Conservation (phyloP, 495 filamentous ascomycete species). For the Xylaria scruposa region DNA sequence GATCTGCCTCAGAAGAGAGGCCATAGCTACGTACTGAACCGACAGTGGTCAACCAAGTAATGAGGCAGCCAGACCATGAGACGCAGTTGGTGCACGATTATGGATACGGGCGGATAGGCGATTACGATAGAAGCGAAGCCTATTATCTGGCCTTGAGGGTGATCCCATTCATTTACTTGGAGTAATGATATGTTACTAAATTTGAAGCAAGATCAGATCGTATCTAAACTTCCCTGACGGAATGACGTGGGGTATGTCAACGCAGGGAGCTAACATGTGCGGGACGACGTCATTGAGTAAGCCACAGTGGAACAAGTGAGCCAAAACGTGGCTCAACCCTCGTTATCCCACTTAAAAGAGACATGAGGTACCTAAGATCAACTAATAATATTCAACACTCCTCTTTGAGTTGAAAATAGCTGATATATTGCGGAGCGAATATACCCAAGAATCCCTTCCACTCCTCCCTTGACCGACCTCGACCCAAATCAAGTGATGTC, state of each 20-base stretch:
- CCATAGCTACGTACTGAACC: conserved; percentile 45
- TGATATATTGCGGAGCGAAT: neutral
- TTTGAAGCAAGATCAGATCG: neutral
- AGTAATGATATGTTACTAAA: neutral
- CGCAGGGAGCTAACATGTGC: neutral
- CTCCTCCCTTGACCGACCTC: neutral
- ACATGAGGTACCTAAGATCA: neutral
- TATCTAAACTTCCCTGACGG: neutral
- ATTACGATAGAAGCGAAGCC: neutral
- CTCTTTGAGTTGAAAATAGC: neutral
- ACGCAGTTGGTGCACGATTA: conserved; percentile 8
- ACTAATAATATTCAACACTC: no score
- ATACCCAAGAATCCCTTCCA: neutral
- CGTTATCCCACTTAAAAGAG: neutral
- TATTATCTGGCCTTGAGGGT: neutral
- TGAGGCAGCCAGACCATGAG: neutral
- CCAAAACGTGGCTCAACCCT: neutral
- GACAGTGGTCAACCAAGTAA: neutral
- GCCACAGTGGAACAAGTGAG: neutral
- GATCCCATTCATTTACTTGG: neutral
- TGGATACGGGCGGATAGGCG: neutral
- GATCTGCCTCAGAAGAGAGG: conserved; percentile 61
- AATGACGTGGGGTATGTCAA: conserved; percentile 12
- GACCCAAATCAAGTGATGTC: neutral
- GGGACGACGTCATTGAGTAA: conserved; percentile 12